Evolutionary conservation across 1,284 basidiomycete species (phyloP), one percentile per base, ranked within the genome.

Genomic region (Pterula multifida): DNA sequence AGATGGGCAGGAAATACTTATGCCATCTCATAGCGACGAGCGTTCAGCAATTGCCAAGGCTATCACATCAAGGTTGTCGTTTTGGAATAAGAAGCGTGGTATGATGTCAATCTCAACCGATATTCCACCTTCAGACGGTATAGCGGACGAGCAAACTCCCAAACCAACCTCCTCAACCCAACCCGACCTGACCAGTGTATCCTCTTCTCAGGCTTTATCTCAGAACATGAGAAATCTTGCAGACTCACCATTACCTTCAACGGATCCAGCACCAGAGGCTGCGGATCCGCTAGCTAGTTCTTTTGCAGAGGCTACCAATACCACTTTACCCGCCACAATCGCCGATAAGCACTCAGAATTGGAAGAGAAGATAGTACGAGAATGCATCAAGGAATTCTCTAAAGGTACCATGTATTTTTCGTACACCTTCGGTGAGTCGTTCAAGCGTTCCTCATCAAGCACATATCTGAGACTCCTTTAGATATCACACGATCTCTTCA

Each of bases 371-470:
- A 78, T 90, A 36, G 65, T 90, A n/a, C 72, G 78, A 26, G 85
- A 90, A 63, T 76, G 74, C 46, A 68, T 88, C 26, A 71, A 73
- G 52, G 79, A 86, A 55, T 87, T 80, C 56, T 72, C 73, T 3
- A 84, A 83, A 56, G 85, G 85, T 6, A 81, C 79, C 42, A 89
- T 91, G 83, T 89, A 82, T 63, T 90, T 87, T 57, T 71, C 87
- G 1, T 83, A 88, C 60, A 76, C 71, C 51, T 88, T 88, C 55
- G 86, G 87, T 86, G 60, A 49, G 68, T 45, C 26, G 17, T 39
- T 26, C 24, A 26, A 22, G 26, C 42, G 45, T 26, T 13, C 25
- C 22, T 45, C 15, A 48, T 13, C 22, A 48, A 50, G 39, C 47
- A 48, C 36, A 39, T 26, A 19, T 23, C 54, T 51, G 46, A 12